Conservation (phyloP, 2,329 filamentous ascomycete genomes). For the Pleoardoris graminearum region DNA sequence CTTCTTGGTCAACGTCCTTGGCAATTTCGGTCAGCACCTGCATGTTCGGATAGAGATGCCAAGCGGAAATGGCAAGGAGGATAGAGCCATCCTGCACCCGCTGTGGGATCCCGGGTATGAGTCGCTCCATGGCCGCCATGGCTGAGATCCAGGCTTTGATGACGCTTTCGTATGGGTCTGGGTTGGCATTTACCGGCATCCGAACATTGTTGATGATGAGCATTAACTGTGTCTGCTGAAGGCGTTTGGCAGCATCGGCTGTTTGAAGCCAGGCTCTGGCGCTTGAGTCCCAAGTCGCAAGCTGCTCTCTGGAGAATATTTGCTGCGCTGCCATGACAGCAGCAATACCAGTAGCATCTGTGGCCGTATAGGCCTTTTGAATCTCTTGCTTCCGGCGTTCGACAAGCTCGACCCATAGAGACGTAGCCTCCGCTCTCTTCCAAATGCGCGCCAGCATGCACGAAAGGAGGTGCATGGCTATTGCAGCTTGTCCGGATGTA, state of each 20-base stretch:
- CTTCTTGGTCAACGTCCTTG: conserved; percentile 5
- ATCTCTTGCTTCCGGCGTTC: conserved; percentile 14
- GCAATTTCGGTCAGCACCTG: not conserved
- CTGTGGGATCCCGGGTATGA: conserved; percentile 16
- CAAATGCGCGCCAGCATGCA: conserved; percentile 45
- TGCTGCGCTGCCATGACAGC: conserved; percentile 8
- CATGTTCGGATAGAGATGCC: conserved; percentile 23
- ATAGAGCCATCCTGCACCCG: conserved; percentile 9
- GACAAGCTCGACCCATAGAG: conserved; percentile 44
- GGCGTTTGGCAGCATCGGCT: conserved; percentile 12
- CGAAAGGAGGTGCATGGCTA: conserved; percentile 41
- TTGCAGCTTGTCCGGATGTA: conserved; percentile 29
- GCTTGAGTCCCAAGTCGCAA: conserved; percentile 21
- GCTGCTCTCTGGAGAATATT: conserved; percentile 7
- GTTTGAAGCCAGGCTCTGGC: conserved; percentile 18
- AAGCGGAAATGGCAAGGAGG: conserved; percentile 8
- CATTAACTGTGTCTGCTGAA: conserved; percentile 15
- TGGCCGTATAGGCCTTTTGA: not conserved
- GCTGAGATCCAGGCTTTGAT: conserved; percentile 17
- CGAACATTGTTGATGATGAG: conserved; percentile 18
- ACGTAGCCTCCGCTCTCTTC: conserved; percentile 29
- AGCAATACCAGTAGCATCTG: not conserved
- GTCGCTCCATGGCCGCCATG: conserved; percentile 14
- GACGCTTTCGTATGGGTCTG: conserved; percentile 7
- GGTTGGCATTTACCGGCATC: conserved; percentile 5